Evolutionary conservation across 768 basidiomycete species (phyloP).

Genomic region (Suillus discolor): DNA sequence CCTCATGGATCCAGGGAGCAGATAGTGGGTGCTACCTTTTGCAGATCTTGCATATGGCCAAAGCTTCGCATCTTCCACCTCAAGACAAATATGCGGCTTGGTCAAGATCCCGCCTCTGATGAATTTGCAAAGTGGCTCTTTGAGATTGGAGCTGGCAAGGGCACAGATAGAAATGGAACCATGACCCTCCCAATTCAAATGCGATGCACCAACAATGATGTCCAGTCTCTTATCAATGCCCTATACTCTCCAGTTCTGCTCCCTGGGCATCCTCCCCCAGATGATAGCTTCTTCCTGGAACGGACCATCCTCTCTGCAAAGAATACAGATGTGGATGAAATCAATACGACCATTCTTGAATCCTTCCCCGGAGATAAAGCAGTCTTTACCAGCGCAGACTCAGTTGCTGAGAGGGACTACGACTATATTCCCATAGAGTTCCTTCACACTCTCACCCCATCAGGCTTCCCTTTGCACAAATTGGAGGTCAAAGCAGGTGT

Average conservation of each 20-base stretch:
- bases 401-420: conserved; percentile 27
- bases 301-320: conserved; percentile 32
- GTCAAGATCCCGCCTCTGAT: conserved; percentile 25
- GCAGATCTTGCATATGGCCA: conserved; percentile 41
- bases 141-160: conserved; percentile 37
- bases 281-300: conserved; percentile 31
- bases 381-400: conserved; percentile 31
- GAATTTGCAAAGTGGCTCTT: conserved; percentile 41
- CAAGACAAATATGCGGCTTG: conserved; percentile 44
- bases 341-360: conserved; percentile 32
- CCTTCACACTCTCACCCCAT: conserved; percentile 38
- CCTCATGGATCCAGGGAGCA: conserved; percentile 36
- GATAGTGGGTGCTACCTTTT: conserved; percentile 40
- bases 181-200: conserved; percentile 30
- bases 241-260: conserved; percentile 29
- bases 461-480: conserved; percentile 42
- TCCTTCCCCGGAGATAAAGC: conserved; percentile 25
- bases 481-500: conserved; percentile 34
- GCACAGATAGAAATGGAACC: conserved; percentile 20
- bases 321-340: conserved; percentile 34
- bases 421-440: conserved; percentile 38
- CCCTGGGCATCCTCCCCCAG: conserved; percentile 13
- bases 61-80: conserved; percentile 36
- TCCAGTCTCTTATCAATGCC: conserved; percentile 1
- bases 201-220: conserved; percentile 13